These are phyloP conservation scores for Zanthoxylum bungeanum DNA, from an alignment of 345 rosid species.

Conservation along the genomic window DNA sequence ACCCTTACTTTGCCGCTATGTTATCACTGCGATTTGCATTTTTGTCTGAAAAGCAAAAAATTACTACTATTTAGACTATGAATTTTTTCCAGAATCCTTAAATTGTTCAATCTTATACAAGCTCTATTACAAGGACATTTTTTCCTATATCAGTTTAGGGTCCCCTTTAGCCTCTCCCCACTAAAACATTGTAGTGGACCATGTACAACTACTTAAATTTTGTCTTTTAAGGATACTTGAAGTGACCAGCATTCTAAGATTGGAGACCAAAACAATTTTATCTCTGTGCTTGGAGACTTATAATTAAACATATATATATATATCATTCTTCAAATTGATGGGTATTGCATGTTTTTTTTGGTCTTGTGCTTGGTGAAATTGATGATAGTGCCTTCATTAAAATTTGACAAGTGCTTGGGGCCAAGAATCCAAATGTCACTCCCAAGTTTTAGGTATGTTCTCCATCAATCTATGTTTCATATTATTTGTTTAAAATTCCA, in stretches of 20 bases:
- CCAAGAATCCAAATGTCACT: conserved; percentile 72
- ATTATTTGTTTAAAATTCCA: not conserved
- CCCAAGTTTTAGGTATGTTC: conserved; percentile 82
- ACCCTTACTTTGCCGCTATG: not conserved
- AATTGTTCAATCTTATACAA: not conserved
- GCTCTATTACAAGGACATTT: not conserved
- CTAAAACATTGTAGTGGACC: not conserved
- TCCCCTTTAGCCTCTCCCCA: not conserved
- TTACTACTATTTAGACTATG: not conserved
- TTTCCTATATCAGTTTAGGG: not conserved
- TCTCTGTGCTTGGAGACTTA: not conserved
- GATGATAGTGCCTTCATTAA: conserved; percentile 36
- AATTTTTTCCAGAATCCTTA: not conserved
- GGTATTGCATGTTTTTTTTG: conserved; percentile 9
- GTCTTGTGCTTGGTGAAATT: conserved; percentile 7
- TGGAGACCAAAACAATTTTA: not conserved
- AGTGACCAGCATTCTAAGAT: not conserved
- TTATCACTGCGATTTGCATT: not conserved
- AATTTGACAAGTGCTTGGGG: conserved; percentile 50
- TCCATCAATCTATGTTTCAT: not conserved
- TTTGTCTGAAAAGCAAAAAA: not conserved
- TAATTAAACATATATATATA: no score
- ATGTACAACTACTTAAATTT: not conserved
- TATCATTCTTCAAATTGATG: not conserved
- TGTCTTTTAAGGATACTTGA: not conserved